A percentile compares a stretch with the other conserved stretches of the same genome.
phyloP scores from a whole-genome alignment of 495 filamentous ascomycete genomes.

The Trichoderma orchidacearum region DNA sequence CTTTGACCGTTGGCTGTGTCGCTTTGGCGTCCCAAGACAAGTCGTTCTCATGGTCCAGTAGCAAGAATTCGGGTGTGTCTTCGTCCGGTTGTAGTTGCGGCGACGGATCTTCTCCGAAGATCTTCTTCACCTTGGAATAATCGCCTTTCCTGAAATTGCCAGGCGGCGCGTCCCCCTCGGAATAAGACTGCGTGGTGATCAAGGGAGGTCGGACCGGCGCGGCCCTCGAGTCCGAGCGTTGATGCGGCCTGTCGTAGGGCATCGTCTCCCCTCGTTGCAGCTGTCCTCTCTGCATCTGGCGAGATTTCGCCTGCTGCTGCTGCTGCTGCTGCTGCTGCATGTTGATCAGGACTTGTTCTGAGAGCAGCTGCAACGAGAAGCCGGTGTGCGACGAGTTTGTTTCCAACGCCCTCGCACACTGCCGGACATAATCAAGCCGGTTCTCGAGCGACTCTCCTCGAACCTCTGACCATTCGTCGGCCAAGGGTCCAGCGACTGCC shows the following conservation, averaged over 20 bases:
- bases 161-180: constrained; percentile 46
- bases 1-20: constrained; percentile 59
- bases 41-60: constrained; percentile 80
- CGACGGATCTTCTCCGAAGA: constrained; percentile 73
- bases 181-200: constrained; percentile 49
- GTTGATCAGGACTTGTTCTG: constrained; percentile 52
- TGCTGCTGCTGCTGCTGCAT: constrained; percentile 26
- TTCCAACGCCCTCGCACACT: constrained; percentile 66
- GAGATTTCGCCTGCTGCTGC: constrained; percentile 17
- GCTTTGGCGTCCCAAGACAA: constrained; percentile 76
- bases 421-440: constrained; percentile 62
- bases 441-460: constrained; percentile 89
- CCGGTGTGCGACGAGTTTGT: constrained; percentile 75
- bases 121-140: constrained; percentile 70
- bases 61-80: constrained; percentile 70
- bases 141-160: constrained; percentile 50
- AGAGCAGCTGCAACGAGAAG: constrained; percentile 75
- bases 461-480: constrained; percentile 87
- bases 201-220: constrained; percentile 18
- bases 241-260: constrained; percentile 30
- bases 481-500: constrained; percentile 72
- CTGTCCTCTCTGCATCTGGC: constrained; percentile 17
- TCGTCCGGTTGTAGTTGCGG: constrained; percentile 42
- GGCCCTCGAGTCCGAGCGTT: constrained; percentile 29
- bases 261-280: constrained; percentile 29